Evolutionary conservation across 345 rosid genomes (phyloP).

Genomic region (Eucalyptus camaldulensis): DNA sequence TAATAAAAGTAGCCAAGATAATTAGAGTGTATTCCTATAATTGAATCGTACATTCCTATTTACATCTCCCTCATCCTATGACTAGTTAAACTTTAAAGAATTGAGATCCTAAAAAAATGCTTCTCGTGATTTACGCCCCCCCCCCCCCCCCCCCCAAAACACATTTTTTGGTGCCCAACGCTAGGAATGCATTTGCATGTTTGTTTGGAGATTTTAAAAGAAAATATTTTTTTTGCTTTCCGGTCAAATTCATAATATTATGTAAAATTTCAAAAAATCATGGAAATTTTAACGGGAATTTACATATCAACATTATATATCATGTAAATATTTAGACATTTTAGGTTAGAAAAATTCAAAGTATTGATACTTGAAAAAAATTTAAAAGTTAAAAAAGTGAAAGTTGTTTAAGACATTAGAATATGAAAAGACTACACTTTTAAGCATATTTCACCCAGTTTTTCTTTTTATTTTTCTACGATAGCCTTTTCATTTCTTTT

Average conservation of each 20-base stretch:
- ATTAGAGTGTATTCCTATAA: not conserved
- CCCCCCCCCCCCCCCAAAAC: fast-evolving
- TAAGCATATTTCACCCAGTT: not conserved
- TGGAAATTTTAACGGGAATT: not conserved
- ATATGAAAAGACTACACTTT: not conserved
- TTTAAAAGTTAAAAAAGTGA: too few species aligned
- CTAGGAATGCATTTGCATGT: not conserved
- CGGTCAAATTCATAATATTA: not conserved
- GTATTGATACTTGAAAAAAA: not conserved
- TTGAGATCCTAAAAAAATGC: not conserved
- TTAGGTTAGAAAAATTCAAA: not conserved
- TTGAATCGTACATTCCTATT: not conserved
- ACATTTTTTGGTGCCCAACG: not conserved
- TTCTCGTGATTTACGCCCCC: not conserved
- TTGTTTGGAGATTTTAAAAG: not conserved
- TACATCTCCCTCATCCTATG: not conserved
- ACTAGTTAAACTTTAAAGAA: not conserved
- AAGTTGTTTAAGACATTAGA: too few species aligned
- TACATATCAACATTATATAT: not conserved
- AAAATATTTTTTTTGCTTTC: not conserved
- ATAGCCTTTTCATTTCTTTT: not conserved
- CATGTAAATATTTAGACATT: not conserved
- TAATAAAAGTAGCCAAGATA: not conserved
- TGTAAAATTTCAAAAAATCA: not conserved
- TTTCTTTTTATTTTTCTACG: not conserved